Evolutionary conservation across 1,284 basidiomycete genomes (phyloP).

Genomic region (Cryptococcus sp.): DNA sequence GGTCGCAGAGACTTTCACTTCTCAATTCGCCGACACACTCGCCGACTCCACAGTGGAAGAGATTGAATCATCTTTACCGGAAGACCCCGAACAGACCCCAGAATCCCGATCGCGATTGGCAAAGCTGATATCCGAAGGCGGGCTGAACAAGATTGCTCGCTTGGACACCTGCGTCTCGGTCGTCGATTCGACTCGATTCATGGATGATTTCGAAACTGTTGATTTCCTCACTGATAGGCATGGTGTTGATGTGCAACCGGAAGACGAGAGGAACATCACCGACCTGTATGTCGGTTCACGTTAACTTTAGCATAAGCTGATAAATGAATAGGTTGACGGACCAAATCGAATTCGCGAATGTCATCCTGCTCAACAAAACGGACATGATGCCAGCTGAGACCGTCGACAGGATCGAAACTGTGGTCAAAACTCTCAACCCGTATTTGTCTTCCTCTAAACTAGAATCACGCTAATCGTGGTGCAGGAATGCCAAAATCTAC

Average conservation of each 20-base stretch:
- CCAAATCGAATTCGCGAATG: constrained; percentile 51
- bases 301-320: neutral
- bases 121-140: constrained; percentile 47
- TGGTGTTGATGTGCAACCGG: constrained; percentile 40
- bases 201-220: constrained; percentile 49
- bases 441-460: constrained; percentile 19
- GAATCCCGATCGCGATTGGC: constrained; percentile 37
- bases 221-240: constrained; percentile 51
- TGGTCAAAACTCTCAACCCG: constrained; percentile 50
- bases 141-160: constrained; percentile 43
- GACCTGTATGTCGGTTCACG: constrained; percentile 37
- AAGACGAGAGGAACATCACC: constrained; percentile 52
- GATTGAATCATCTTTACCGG: constrained; percentile 30
- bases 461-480: neutral
- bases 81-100: constrained; percentile 11
- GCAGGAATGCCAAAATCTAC: constrained; percentile 41
- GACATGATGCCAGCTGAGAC: constrained; percentile 40
- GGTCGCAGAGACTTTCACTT: constrained; percentile 49
- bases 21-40: constrained; percentile 44
- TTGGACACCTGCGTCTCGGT: constrained; percentile 43
- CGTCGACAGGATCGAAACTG: constrained; percentile 35
- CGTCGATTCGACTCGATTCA: constrained; percentile 43
- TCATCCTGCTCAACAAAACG: constrained; percentile 51
- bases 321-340: constrained; percentile 35
- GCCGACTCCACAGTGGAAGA: constrained; percentile 37